phyloP scores from a whole-genome alignment of 768 basidiomycete species.

The Sistotremastrum niveocremeum region DNA sequence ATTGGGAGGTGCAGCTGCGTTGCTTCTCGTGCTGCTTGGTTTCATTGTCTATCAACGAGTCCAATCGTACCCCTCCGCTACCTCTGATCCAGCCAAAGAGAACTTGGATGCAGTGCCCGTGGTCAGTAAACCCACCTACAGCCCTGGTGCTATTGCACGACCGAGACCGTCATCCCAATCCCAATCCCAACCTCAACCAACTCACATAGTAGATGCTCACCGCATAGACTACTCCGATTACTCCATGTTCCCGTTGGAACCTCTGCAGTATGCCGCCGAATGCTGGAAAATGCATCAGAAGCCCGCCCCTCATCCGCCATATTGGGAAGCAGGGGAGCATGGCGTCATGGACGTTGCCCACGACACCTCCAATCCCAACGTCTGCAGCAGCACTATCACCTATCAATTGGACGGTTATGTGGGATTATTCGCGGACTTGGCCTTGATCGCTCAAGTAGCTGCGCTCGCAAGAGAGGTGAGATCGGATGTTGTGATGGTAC shows the following conservation, averaged over 20 bases:
- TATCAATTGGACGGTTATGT: slow-evolving; percentile 58
- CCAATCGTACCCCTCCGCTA: too few relatives aligned
- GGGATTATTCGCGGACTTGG: slow-evolving; percentile 53
- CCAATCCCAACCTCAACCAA: too few relatives aligned
- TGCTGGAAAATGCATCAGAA: slow-evolving; percentile 37
- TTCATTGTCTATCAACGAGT: too few relatives aligned
- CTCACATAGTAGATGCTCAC: slow-evolving; percentile 1
- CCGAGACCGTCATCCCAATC: too few relatives aligned
- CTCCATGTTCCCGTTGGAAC: slow-evolving; percentile 43
- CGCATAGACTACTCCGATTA: slow-evolving; percentile 43
- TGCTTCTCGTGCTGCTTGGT: too few relatives aligned
- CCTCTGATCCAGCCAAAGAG: too few relatives aligned
- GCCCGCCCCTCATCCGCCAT: slow-evolving; percentile 34
- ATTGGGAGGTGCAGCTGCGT: too few relatives aligned
- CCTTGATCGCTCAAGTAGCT: slow-evolving; percentile 52
- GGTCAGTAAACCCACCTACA: too few relatives aligned
- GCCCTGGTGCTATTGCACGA: too few relatives aligned
- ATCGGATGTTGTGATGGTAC: slow-evolving; percentile 1
- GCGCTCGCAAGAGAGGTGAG: slow-evolving; percentile 51
- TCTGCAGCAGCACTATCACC: slow-evolving; percentile 52
- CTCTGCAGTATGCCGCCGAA: slow-evolving; percentile 40
- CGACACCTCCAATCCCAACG: slow-evolving; percentile 12
- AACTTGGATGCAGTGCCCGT: too few relatives aligned
- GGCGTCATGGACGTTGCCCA: slow-evolving; percentile 20
- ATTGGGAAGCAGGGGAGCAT: slow-evolving; percentile 29